Percentiles rank a stretch among this genome's conserved stretches.
These are phyloP conservation scores for Penicillium decumbens DNA, from an alignment of 2,329 filamentous ascomycete genomes.

Conservation along the genomic window DNA sequence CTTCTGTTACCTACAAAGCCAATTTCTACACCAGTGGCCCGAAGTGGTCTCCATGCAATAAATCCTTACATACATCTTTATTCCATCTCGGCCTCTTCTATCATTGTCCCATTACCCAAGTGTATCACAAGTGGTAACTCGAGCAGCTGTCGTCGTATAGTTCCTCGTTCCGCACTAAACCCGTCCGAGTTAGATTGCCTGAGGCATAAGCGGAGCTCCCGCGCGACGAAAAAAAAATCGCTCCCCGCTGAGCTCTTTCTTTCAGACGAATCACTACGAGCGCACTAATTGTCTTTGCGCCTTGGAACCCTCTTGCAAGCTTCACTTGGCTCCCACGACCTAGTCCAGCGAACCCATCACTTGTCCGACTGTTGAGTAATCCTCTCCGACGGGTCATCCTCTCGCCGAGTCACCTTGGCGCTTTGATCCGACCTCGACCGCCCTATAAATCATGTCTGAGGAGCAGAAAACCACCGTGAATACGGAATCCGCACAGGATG, in stretches of 20 bases:
- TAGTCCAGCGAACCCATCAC: background rate
- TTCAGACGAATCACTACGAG: conserved; percentile 5
- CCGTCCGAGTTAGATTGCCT: conserved; percentile 11
- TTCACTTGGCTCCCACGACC: background rate
- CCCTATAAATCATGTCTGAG: conserved; percentile 31
- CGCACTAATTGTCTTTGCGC: background rate
- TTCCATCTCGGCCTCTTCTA: background rate
- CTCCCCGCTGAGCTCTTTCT: conserved; percentile 19
- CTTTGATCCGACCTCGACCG: background rate
- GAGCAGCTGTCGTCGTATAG: background rate
- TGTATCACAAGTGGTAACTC: background rate
- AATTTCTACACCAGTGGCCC: background rate
- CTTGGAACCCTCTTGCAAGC: background rate
- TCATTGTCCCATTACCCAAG: background rate
- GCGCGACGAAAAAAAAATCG: conserved; percentile 20
- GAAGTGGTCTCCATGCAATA: background rate
- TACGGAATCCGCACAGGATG: conserved; percentile 44
- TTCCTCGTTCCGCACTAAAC: conserved; percentile 1
- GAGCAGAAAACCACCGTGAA: conserved; percentile 39
- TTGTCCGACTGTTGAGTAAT: background rate
- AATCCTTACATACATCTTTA: background rate
- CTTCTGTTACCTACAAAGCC: background rate
- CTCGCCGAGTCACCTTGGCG: background rate
- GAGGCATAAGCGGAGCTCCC: conserved; percentile 19
- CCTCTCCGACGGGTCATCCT: conserved; percentile 1